Percentiles rank a stretch among this genome's conserved stretches.
These are phyloP conservation scores for Podaxis sp. DNA, from an alignment of 768 basidiomycete genomes.

Conservation along the genomic window DNA sequence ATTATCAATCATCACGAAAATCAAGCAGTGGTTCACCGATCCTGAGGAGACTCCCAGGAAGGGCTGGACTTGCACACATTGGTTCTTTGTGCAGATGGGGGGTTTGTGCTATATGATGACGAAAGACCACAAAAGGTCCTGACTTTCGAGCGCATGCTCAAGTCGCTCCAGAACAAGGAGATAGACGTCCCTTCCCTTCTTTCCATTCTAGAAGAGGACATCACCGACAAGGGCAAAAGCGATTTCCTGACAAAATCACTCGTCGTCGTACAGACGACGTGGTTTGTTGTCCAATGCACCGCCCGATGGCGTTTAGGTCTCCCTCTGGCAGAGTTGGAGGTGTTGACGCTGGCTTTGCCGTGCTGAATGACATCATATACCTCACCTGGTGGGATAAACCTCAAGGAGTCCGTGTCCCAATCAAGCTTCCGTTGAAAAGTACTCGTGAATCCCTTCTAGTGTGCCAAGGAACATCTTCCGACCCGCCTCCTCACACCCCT, in stretches of 20 bases:
- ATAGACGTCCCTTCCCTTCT: neutral
- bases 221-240: neutral
- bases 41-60: constrained; percentile 4
- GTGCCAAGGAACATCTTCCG: no score
- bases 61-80: constrained; percentile 18
- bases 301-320: neutral
- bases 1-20: neutral
- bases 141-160: constrained; percentile 4
- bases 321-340: neutral
- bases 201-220: neutral
- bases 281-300: neutral
- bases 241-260: neutral
- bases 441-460: neutral
- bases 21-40: neutral
- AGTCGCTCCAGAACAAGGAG: neutral
- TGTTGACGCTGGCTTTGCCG: constrained; percentile 5
- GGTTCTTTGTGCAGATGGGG: constrained; percentile 16
- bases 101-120: constrained; percentile 7
- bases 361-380: neutral
- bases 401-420: neutral
- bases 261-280: neutral
- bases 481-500: neutral
- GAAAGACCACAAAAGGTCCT: constrained; percentile 3
- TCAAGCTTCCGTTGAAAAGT: neutral
- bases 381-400: constrained; percentile 6